phyloP scores from a whole-genome alignment of 306 rosid genomes.

The Pterocarpus macrocarpus region DNA sequence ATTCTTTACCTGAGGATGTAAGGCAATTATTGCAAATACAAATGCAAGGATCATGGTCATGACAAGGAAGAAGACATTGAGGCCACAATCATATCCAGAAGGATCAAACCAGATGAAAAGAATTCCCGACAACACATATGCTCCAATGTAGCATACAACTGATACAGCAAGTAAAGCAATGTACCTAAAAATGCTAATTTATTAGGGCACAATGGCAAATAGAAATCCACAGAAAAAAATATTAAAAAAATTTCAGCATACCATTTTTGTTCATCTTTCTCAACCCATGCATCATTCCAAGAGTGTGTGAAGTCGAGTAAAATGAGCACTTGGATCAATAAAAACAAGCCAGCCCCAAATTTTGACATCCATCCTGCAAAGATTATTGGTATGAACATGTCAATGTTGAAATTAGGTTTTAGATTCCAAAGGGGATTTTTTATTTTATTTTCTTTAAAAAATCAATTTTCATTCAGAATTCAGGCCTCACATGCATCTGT shows the following conservation, averaged over 20 bases:
- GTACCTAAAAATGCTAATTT: conserved; percentile 68
- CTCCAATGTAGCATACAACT: conserved; percentile 80
- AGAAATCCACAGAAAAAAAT: conserved; percentile 12
- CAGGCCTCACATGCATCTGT: conserved; percentile 9
- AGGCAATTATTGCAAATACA: conserved; percentile 71
- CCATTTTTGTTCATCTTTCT: conserved; percentile 96
- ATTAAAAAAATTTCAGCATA: conserved; percentile 44
- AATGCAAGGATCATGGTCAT: conserved; percentile 92
- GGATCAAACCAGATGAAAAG: conserved; percentile 97
- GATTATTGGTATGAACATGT: conserved; percentile 18
- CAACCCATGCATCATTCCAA: conserved; percentile 99
- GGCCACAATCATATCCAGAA: conserved; percentile 89
- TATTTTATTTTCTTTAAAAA: too few relatives aligned
- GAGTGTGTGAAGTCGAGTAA: conserved; percentile 84
- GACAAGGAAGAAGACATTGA: conserved; percentile 89
- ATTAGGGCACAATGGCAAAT: conserved; percentile 39
- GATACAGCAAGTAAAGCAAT: conserved; percentile 90
- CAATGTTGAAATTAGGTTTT: conserved; percentile 31
- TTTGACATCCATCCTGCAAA: conserved; percentile 75
- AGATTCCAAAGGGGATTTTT: background rate
- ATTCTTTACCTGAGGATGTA: conserved; percentile 83
- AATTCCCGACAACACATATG: conserved; percentile 76
- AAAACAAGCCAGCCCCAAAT: conserved; percentile 94
- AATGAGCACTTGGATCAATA: conserved; percentile 90
- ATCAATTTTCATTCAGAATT: background rate